Conservation (phyloP, 2,329 filamentous ascomycete genomes). For the Didymella exigua region DNA sequence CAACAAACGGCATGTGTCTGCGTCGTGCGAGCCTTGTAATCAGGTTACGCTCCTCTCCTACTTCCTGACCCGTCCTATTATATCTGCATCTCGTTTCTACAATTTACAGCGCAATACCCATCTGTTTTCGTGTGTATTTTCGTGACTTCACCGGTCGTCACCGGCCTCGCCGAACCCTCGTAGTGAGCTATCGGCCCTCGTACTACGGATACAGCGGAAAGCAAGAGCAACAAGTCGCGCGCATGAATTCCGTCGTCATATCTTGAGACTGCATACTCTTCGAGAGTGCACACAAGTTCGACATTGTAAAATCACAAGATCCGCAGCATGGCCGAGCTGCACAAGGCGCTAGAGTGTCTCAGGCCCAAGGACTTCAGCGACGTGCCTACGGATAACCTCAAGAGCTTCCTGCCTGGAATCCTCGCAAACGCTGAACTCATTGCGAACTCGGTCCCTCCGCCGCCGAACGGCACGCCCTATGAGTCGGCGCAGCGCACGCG, state of each 20-base stretch:
- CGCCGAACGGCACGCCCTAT: constrained; percentile 54
- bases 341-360: constrained; percentile 54
- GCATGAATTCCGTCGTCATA: not conserved
- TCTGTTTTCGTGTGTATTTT: not conserved
- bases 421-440: constrained; percentile 69
- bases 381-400: constrained; percentile 51
- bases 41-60: not conserved
- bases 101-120: not conserved
- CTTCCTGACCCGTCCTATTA: not conserved
- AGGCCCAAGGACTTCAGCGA: constrained; percentile 53
- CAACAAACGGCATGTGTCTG: not conserved
- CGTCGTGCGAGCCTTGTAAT: constrained; percentile 2
- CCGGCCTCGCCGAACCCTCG: not conserved
- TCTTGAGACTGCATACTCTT: not conserved
- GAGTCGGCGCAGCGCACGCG: constrained; percentile 59
- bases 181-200: constrained; percentile 5
- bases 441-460: constrained; percentile 74
- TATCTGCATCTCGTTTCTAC: not conserved
- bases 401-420: constrained; percentile 48
- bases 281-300: not conserved
- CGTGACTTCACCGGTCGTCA: constrained; percentile 17
- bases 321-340: constrained; percentile 46
- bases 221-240: not conserved
- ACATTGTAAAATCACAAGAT: not conserved
- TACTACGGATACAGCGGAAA: constrained; percentile 17